Evolutionary conservation across 108 stramenopile species (phyloP), one percentile per base, ranked within the genome.

Genomic region (Discostella pseudostelligera): DNA sequence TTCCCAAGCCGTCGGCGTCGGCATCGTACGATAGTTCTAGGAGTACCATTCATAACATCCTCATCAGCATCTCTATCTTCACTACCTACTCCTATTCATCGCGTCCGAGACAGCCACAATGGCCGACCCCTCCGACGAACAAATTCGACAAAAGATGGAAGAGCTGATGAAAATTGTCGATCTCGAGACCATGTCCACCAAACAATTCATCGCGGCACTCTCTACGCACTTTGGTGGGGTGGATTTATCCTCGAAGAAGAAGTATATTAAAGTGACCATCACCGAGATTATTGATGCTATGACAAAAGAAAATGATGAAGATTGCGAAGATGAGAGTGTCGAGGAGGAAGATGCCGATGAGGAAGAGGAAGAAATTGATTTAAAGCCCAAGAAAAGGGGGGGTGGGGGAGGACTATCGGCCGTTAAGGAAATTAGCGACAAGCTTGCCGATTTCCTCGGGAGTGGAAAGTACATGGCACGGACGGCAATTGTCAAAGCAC

Each of bases 401-500:
- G 56, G 65, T n/a, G 81, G 81, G 29, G 79, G 84, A 2, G 87
- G 87, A 25, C 74, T 88, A 36, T 53, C 76, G 14, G 83, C 82
- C 22, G 73, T 79, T 20, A 87, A 93, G 76, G 84, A 89, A 66
- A 84, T 93, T 32, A 69, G 65, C 21, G 51, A 66, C 14, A 68
- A 79, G 26, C 59, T 95, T 21, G 86, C 89, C 0, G 56, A 62
- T 8, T 86, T 95, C 45, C 72, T 92, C 16, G 82, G 86, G 8
- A 43, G 76, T 42, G 79, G 73, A 1, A 76, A 75, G 22, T 43
- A 74, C 54, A 78, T 85, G 82, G 84, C 94, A 0, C 73, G 95
- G 11, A 86, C 92, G 1, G 84, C 89, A 28, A 77, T 93, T 22
- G 88, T 92, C 35, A 96, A 96, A 58, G 62, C 47, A 0, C 37